Percentiles rank a stretch among this genome's conserved stretches.
These are phyloP conservation scores for Kuraishia ogatae DNA, from an alignment of 805 yeast genomes.

Conservation along the genomic window DNA sequence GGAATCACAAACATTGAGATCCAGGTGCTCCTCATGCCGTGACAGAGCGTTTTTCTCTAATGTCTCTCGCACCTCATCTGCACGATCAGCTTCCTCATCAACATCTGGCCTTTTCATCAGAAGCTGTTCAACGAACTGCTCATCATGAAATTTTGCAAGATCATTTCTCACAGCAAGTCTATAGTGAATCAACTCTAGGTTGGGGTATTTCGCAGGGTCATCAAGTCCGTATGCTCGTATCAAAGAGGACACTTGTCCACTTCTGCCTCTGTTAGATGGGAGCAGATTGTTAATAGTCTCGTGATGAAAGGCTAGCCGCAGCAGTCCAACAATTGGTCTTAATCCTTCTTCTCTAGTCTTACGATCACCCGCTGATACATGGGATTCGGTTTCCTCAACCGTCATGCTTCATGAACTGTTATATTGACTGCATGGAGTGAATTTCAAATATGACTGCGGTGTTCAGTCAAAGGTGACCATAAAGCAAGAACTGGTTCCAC, in stretches of 20 bases:
- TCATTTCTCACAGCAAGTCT: constrained; percentile 26
- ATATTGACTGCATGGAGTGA: background rate
- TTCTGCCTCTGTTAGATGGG: constrained; percentile 48
- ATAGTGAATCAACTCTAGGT: constrained; percentile 18
- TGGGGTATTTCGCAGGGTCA: background rate
- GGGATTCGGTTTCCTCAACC: background rate
- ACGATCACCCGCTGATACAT: background rate
- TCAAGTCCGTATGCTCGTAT: constrained; percentile 31
- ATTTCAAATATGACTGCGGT: no score
- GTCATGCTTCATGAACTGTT: background rate
- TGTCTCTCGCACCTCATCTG: constrained; percentile 6
- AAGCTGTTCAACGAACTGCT: constrained; percentile 30
- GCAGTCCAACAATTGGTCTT: background rate
- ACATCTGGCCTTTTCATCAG: constrained; percentile 17
- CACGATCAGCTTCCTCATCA: constrained; percentile 12
- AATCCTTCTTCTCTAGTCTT: background rate
- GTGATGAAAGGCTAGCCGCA: background rate
- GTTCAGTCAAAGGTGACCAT: no score
- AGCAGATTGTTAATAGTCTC: constrained; percentile 25
- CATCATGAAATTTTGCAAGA: constrained; percentile 41
- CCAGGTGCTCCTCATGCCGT: constrained; percentile 2
- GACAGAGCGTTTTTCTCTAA: constrained; percentile 2
- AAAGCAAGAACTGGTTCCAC: no score
- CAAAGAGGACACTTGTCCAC: constrained; percentile 32
- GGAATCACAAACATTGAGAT: constrained; percentile 1